Percentiles rank a stretch among this genome's conserved stretches.
Evolutionary conservation across 164 flowering plant genomes (phyloP).

Genomic region (Aristolochia fimbriata): DNA sequence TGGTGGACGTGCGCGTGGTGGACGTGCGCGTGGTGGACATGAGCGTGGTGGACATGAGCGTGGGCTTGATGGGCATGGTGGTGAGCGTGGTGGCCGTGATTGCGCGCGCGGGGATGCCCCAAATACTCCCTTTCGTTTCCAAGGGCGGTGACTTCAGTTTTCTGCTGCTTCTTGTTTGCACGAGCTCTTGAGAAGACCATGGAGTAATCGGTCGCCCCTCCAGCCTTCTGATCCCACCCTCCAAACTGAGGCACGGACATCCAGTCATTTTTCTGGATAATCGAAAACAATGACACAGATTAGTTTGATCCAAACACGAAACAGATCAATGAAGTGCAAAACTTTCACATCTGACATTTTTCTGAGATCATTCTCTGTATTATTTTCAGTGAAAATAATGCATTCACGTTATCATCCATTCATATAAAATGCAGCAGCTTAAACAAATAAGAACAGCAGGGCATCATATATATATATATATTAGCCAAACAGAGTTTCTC

Average conservation of each 20-base stretch:
- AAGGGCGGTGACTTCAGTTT: constrained; percentile 21
- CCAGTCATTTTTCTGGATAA: constrained; percentile 23
- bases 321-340: neutral
- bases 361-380: neutral
- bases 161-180: constrained; percentile 36
- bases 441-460: neutral
- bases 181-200: constrained; percentile 52
- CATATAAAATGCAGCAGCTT: neutral
- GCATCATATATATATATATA: neutral
- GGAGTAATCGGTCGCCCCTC: constrained; percentile 35
- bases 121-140: constrained; percentile 27
- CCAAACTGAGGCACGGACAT: constrained; percentile 61
- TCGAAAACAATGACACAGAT: neutral
- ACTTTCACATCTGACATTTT: no score
- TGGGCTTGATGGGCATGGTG: neutral
- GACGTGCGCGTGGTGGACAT: fast-evolving
- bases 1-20: neutral
- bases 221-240: constrained; percentile 32
- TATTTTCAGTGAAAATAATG: neutral
- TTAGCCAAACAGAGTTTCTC: no score
- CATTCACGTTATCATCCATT: neutral
- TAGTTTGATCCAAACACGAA: neutral
- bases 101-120: constrained; percentile 12
- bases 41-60: no score
- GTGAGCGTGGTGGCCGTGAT: neutral